phyloP scores from a whole-genome alignment of 2,329 filamentous ascomycete genomes.

The Emergomyces orientalis region DNA sequence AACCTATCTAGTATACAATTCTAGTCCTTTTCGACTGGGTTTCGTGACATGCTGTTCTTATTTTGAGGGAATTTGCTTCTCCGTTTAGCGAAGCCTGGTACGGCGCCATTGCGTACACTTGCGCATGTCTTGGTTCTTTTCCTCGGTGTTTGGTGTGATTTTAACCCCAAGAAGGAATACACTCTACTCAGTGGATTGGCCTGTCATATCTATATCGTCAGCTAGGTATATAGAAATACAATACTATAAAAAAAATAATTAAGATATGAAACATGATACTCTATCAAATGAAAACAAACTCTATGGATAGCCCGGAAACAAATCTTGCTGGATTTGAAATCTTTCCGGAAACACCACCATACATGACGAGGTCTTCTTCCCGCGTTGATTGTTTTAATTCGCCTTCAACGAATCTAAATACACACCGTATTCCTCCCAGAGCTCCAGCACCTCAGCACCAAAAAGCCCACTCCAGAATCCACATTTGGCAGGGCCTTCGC shows the following conservation, averaged over 20 bases:
- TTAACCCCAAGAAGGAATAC: background rate
- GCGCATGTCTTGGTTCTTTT: background rate
- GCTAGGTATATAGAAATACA: background rate
- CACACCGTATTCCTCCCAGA: conserved; percentile 66
- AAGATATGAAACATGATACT: too few relatives aligned
- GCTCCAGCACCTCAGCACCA: conserved; percentile 53
- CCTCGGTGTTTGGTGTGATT: background rate
- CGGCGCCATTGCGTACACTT: background rate
- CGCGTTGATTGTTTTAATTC: background rate
- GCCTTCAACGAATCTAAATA: conserved; percentile 33
- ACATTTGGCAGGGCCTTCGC: background rate
- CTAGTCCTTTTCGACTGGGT: background rate
- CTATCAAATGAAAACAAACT: background rate
- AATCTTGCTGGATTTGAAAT: background rate
- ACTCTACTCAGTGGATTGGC: background rate
- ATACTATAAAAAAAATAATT: too few relatives aligned
- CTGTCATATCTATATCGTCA: background rate
- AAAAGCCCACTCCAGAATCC: conserved; percentile 44
- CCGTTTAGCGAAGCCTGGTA: background rate
- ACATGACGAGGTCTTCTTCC: background rate
- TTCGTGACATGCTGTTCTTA: background rate
- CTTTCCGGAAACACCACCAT: background rate
- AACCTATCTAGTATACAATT: background rate
- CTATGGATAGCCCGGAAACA: background rate
- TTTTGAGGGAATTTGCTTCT: background rate